Conservation (phyloP, 1,284 basidiomycete species). For the Sporisorium graminicola region DNA sequence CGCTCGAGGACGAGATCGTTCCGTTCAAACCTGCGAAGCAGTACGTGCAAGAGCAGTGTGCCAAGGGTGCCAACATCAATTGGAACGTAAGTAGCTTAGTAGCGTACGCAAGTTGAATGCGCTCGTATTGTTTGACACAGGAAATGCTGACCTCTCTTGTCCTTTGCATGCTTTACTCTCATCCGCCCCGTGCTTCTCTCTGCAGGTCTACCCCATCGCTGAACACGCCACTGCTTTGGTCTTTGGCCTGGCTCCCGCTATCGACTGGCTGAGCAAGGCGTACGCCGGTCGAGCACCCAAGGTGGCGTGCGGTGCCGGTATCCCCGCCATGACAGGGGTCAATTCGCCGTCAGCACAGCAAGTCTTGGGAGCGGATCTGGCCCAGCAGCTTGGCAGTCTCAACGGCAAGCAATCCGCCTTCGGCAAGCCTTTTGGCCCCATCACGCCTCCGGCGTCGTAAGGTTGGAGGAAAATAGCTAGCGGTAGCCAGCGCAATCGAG, state of each 20-base stretch:
- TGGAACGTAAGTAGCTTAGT: constrained; percentile 22
- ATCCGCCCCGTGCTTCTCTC: too few species aligned
- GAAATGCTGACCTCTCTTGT: neutral
- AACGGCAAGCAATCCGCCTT: constrained; percentile 21
- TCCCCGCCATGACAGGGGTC: constrained; percentile 10
- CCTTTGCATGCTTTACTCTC: too few species aligned
- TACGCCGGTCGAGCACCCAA: constrained; percentile 39
- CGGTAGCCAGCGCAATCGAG: neutral
- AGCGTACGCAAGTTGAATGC: neutral
- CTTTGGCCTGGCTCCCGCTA: constrained; percentile 30
- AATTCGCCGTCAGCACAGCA: constrained; percentile 15
- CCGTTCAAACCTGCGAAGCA: constrained; percentile 44
- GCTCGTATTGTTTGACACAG: neutral
- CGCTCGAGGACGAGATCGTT: constrained; percentile 62
- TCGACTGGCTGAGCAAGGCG: constrained; percentile 44
- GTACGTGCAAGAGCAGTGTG: constrained; percentile 61
- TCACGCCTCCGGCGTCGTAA: neutral
- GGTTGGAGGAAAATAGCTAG: too few species aligned
- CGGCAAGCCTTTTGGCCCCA: constrained; percentile 14
- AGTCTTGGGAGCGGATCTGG: constrained; percentile 33
- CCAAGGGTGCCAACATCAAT: constrained; percentile 58
- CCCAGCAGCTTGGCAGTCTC: constrained; percentile 21
- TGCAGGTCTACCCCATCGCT: constrained; percentile 27
- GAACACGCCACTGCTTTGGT: constrained; percentile 52
- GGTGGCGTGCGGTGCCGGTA: constrained; percentile 33